Percentiles rank a stretch among this genome's conserved stretches.
phyloP scores from a whole-genome alignment of 345 rosid species.

The Populus simonii region DNA sequence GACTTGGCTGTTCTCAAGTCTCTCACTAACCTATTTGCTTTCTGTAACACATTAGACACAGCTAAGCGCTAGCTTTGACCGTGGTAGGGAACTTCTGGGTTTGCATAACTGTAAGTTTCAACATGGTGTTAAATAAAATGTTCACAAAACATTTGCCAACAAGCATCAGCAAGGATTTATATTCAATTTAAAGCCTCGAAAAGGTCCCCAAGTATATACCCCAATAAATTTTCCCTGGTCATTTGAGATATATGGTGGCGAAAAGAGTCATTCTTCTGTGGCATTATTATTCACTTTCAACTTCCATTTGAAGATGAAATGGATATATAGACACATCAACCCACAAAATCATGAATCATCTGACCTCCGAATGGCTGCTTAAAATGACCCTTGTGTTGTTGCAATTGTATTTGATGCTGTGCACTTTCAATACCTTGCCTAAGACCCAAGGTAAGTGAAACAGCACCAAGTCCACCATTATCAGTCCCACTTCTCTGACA shows the following conservation, averaged over 20 bases:
- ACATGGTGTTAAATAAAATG: no score
- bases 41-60: no score
- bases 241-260: not conserved
- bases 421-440: conserved; percentile 46
- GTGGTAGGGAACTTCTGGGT: no score
- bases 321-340: conserved; percentile 18
- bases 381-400: conserved; percentile 30
- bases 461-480: conserved; percentile 41
- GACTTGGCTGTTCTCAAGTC: no score
- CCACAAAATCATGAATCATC: conserved; percentile 54
- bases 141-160: not conserved
- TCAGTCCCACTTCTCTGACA: conserved; percentile 39
- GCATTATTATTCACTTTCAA: not conserved
- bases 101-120: no score
- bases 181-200: not conserved
- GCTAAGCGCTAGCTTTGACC: not conserved
- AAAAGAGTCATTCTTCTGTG: not conserved
- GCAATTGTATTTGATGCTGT: conserved; percentile 30
- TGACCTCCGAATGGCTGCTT: conserved; percentile 45
- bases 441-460: conserved; percentile 59
- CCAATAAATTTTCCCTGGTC: not conserved
- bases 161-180: not conserved
- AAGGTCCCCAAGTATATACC: not conserved
- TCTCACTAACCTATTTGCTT: no score
- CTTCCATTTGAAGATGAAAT: not conserved